Base-by-base conservation (phyloP, 2,329 filamentous ascomycete genomes). In the Daldinia sp. region DNA sequence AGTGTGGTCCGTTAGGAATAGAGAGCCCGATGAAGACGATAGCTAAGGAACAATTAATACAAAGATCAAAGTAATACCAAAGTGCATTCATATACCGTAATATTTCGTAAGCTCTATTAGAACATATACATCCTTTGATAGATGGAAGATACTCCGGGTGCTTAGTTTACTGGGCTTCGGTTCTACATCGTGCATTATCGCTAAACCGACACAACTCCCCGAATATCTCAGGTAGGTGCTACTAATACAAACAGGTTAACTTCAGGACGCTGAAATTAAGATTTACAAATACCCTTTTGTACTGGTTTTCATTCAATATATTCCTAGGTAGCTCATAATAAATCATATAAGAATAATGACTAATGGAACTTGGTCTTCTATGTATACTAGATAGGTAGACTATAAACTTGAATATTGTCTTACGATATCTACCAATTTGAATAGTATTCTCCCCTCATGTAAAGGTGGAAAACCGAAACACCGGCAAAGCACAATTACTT, bases 1-100 rank as follows among this genome's bases (percentile, higher is more conserved):
- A 37, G 70, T 70, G 13, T 74, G 72, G 72, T 70, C 72, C 6
- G 67, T 74, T 30, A 65, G 63, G 4, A 65, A 70, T 23, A 72
- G 65, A 39, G 71, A 70, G 18, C 41, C 62, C 2, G 59, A 23
- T 3, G 68, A 71, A 35, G 59, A 55, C 13, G 63, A 67, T 2
- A 55, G 37, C 13, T 61, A 26, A 65, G 51, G 13, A 59, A 51
- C 1, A 18, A 33, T 33, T 18, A 51, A 51, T 51, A 30, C 15
- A 51, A 51, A 33, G 26, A 51, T 51, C 3, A 33, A 51, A 51
- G 26, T 30, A 51, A 6, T 33, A 18, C 26, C 7, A 9, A 33
- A 51, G 46, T 9, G 26, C 15, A 18, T n/a, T 10, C 28, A 7
- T 15, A 33, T 51, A 7, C 26, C 7, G n/a, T 33, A 6, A 13